Evolutionary conservation across 352 stramenopile species (phyloP).

Genomic region (Nothophytophthora sp.): DNA sequence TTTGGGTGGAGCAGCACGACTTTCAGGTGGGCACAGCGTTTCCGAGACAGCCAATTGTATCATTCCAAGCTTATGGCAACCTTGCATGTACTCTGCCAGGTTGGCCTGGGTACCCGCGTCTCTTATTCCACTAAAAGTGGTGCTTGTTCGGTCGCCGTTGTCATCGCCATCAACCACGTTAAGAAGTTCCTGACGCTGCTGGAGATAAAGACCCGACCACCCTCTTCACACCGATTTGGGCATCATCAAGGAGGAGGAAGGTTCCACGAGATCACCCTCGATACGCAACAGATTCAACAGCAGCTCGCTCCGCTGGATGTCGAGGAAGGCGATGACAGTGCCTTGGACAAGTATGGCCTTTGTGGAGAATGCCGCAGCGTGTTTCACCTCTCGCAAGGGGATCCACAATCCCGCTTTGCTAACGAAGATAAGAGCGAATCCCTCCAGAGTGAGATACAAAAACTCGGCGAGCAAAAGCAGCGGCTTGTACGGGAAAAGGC

Average conservation of each 20-base stretch:
- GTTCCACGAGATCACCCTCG: constrained; percentile 33
- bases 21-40: too few species aligned
- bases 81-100: constrained; percentile 1
- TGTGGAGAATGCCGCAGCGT: constrained; percentile 50
- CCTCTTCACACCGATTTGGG: too few species aligned
- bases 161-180: constrained; percentile 25
- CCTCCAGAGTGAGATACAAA: constrained; percentile 16
- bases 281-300: constrained; percentile 25
- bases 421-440: constrained; percentile 25
- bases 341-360: constrained; percentile 38
- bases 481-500: constrained; percentile 32
- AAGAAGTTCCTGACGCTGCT: constrained; percentile 21
- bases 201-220: constrained; percentile 11
- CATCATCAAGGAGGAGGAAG: background rate
- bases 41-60: too few species aligned
- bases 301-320: constrained; percentile 23
- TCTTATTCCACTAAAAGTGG: constrained; percentile 11
- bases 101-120: constrained; percentile 25
- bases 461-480: constrained; percentile 30
- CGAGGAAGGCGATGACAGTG: constrained; percentile 13
- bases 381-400: constrained; percentile 41
- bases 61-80: background rate
- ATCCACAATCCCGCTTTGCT: constrained; percentile 19
- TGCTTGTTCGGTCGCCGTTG: constrained; percentile 14
- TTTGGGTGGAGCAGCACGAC: constrained; percentile 17